Percentiles rank a stretch among this genome's conserved stretches.
These are phyloP conservation scores for Hypholoma fasciculare DNA, from an alignment of 768 basidiomycete species.

Conservation along the genomic window DNA sequence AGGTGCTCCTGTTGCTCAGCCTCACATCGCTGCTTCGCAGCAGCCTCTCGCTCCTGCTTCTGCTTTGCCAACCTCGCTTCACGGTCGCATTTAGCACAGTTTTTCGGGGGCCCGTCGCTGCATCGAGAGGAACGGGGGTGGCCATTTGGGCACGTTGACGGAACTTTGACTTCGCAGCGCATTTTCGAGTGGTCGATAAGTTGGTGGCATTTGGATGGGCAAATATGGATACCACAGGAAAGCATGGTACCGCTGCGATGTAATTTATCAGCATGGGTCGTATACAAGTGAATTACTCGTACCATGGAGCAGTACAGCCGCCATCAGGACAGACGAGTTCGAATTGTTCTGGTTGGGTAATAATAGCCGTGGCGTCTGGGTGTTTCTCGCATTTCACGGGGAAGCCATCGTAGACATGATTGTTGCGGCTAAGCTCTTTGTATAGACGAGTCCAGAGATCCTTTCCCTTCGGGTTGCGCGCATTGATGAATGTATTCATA, in stretches of 20 bases:
- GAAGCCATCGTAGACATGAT: conserved; percentile 55
- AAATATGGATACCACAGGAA: conserved; percentile 51
- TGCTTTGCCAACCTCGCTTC: conserved; percentile 40
- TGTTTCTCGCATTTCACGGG: conserved; percentile 62
- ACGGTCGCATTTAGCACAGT: conserved; percentile 50
- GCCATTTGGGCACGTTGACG: conserved; percentile 39
- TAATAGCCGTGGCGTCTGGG: conserved; percentile 34
- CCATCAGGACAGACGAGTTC: conserved; percentile 56
- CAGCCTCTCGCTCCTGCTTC: conserved; percentile 38
- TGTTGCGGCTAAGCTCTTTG: conserved; percentile 35
- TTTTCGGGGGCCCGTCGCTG: conserved; percentile 29
- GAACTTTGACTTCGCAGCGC: conserved; percentile 40
- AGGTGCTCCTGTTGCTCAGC: conserved; percentile 44
- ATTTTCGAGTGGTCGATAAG: conserved; percentile 54
- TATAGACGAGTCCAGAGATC: conserved; percentile 55
- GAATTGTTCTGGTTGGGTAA: conserved; percentile 49
- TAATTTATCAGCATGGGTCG: not conserved
- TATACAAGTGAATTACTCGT: conserved; percentile 14
- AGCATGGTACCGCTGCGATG: conserved; percentile 44
- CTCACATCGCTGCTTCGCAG: conserved; percentile 44
- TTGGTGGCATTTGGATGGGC: conserved; percentile 64
- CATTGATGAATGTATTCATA: conserved; percentile 51
- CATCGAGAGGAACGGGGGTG: conserved; percentile 50
- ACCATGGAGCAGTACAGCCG: conserved; percentile 65
- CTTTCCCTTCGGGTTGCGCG: conserved; percentile 38